Percentiles rank a stretch among this genome's conserved stretches.
Evolutionary conservation across 225 moss, liverwort and hornwort genomes (phyloP).

Genomic region (Physcomitrellopsis africana): DNA sequence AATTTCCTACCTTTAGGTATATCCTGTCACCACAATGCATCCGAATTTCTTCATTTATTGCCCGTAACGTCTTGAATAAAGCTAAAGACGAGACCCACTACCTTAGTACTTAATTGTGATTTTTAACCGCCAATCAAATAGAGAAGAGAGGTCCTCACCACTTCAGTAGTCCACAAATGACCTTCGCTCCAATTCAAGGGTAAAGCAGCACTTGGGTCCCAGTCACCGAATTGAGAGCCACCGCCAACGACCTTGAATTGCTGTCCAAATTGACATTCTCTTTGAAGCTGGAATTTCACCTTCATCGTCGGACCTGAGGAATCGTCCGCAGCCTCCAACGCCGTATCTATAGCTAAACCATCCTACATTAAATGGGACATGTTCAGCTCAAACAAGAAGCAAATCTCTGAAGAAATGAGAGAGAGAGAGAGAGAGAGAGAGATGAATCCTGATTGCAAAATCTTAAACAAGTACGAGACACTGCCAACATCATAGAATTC

Average conservation of each 20-base stretch:
- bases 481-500: no score
- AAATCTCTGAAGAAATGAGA: background rate
- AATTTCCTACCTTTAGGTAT: constrained; percentile 65
- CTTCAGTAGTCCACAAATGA: constrained; percentile 73
- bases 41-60: background rate
- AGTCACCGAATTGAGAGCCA: constrained; percentile 67
- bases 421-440: no score
- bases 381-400: constrained; percentile 22
- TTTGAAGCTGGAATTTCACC: constrained; percentile 72
- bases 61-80: no score
- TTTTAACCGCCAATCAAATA: constrained; percentile 2
- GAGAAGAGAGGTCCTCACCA: constrained; percentile 53
- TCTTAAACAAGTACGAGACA: no score
- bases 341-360: constrained; percentile 27
- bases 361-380: constrained; percentile 35
- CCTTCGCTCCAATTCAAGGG: constrained; percentile 74
- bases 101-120: background rate
- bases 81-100: background rate
- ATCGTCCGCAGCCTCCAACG: background rate
- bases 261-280: constrained; percentile 78
- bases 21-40: constrained; percentile 50
- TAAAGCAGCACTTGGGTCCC: constrained; percentile 66
- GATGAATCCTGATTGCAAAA: no score
- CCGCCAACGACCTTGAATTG: constrained; percentile 71
- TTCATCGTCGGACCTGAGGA: constrained; percentile 59